Evolutionary conservation across 140 eudicot genomes (phyloP).

Genomic region (Eryngium alpinum): DNA sequence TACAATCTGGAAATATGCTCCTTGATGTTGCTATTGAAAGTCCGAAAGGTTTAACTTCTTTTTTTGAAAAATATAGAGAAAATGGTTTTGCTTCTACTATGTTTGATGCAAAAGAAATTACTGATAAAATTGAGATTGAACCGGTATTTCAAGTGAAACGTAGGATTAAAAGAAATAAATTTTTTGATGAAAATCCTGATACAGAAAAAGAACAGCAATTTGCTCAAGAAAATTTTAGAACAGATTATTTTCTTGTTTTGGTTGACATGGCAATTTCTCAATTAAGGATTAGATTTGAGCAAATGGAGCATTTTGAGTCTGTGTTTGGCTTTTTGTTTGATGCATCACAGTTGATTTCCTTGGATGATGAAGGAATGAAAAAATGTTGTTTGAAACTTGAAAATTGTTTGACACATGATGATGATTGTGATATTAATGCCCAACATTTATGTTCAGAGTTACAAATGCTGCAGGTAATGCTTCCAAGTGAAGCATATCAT

Average conservation of each 20-base stretch:
- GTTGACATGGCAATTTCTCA: not conserved
- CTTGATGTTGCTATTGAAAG: constrained; percentile 16
- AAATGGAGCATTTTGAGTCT: not conserved
- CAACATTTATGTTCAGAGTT: not conserved
- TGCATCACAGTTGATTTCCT: not conserved
- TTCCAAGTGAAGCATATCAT: not conserved
- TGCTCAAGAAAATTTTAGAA: not conserved
- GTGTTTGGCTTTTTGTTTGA: not conserved
- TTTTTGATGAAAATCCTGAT: not conserved
- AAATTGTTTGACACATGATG: not conserved
- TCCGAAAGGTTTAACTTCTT: not conserved
- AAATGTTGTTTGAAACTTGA: not conserved
- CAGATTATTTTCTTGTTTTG: not conserved
- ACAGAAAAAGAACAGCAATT: not conserved
- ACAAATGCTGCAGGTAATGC: not conserved
- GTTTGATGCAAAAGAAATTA: not conserved
- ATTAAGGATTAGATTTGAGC: not conserved
- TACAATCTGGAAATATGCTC: constrained; percentile 19
- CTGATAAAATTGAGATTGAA: not conserved
- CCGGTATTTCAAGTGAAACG: not conserved
- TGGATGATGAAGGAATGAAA: not conserved
- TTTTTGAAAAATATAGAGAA: constrained; percentile 5
- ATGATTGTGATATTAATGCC: not conserved
- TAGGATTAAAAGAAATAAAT: not conserved
- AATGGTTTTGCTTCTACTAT: not conserved